Evolutionary conservation across 2,329 filamentous ascomycete genomes (phyloP), one percentile per base, ranked within the genome.

Genomic region (Aspergillus sp.): DNA sequence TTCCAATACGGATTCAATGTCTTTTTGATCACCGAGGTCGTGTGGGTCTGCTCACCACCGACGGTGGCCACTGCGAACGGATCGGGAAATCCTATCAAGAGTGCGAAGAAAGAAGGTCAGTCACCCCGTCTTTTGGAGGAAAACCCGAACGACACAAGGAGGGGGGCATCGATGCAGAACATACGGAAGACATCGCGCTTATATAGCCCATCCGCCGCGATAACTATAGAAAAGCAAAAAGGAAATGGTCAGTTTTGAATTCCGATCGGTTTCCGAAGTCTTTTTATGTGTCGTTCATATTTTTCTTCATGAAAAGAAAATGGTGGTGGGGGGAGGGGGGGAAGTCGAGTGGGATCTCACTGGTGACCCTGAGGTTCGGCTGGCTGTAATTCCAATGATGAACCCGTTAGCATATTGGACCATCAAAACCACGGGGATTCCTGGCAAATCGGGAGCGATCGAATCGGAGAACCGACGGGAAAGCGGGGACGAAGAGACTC

Each of bases 1-100:
- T 99, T 99, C 95, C 95, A 99, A 77, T 99, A 99, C n/a, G 95
- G 95, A 77, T 97, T 98, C 77, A 99, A 82, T 11, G 95, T 98
- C 80, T 95, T 90, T 80, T 97, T 98, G 77, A 95, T 96, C 68
- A 98, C 95, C 42, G 89, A 89, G 11, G 95, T 99, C n/a, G 95
- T 98, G 79, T 93, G 92, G 59, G 95, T 99, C 81, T 99, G 95
- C 79, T 99, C 95, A 76, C 95, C 95, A 78, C 93, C 94, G 78
- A 98, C 88, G 59, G 95, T 99, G 69, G 93, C 94, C 66, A 99
- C 95, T 50, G 95, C 94, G 75, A 99, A 99, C 24, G 95, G 95
- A 78, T 99, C 95, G 60, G 95, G 95, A 68, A 98, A 96, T 74
- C 94, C 95, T 98, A 70, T 26, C 9, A 61, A 63, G 56, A 61